Percentiles rank a stretch among this genome's conserved stretches.
Evolutionary conservation across 768 basidiomycete species (phyloP).

Genomic region (Suillus plorans): DNA sequence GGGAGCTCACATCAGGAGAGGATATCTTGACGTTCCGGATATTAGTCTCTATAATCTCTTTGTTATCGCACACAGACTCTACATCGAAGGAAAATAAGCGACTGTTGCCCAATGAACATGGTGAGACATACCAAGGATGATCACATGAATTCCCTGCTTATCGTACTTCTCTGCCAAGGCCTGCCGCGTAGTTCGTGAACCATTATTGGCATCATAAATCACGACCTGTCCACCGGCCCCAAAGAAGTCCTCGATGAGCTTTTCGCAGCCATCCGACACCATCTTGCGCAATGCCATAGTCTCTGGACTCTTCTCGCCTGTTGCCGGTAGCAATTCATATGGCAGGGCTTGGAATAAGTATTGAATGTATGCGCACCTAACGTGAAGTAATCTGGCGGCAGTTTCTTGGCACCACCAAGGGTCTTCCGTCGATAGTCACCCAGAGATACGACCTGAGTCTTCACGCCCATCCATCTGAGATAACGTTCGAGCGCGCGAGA

Average conservation of each 20-base stretch:
- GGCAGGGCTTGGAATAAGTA: neutral
- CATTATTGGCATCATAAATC: slow-evolving; percentile 98
- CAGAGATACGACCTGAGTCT: slow-evolving; percentile 90
- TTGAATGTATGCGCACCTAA: slow-evolving; percentile 48
- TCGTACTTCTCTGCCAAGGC: slow-evolving; percentile 83
- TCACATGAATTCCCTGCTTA: slow-evolving; percentile 84
- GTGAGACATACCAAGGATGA: slow-evolving; percentile 72
- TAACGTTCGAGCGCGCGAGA: slow-evolving; percentile 96
- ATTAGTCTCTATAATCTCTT: slow-evolving; percentile 90
- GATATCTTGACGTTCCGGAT: slow-evolving; percentile 97
- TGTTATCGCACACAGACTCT: slow-evolving; percentile 92
- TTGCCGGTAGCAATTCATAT: slow-evolving; percentile 6
- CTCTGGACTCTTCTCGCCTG: slow-evolving; percentile 77
- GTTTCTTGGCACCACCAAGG: slow-evolving; percentile 81
- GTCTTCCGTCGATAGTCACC: slow-evolving; percentile 94
- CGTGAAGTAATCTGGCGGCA: slow-evolving; percentile 92
- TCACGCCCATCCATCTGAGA: slow-evolving; percentile 96
- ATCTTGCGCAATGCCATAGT: slow-evolving; percentile 75
- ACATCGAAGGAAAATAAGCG: slow-evolving; percentile 11
- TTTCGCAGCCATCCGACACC: slow-evolving; percentile 83
- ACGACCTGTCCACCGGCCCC: slow-evolving; percentile 88
- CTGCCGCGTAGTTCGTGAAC: slow-evolving; percentile 64
- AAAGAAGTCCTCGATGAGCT: slow-evolving; percentile 88
- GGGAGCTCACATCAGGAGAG: slow-evolving; percentile 82
- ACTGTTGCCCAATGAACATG: neutral